phyloP scores from a whole-genome alignment of 2,329 filamentous ascomycete genomes.

The Sporothrix phasma region DNA sequence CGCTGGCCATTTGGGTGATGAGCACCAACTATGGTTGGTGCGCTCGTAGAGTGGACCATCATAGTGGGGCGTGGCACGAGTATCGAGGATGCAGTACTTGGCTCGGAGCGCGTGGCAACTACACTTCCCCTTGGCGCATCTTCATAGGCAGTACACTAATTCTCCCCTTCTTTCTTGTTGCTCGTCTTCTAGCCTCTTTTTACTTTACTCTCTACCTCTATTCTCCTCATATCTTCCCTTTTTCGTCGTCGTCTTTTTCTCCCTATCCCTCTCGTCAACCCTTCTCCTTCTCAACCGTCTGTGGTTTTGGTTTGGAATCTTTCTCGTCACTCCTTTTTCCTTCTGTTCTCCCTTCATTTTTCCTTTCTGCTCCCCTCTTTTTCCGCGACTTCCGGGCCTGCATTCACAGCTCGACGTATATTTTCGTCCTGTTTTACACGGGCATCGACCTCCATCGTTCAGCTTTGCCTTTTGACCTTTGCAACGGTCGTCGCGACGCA shows the following conservation, averaged over 20 bases:
- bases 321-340: constrained; percentile 36
- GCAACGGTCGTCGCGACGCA: background rate
- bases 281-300: constrained; percentile 16
- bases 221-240: constrained; percentile 13
- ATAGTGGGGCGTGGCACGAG: too few relatives aligned
- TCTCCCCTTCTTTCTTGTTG: too few relatives aligned
- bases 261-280: background rate
- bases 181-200: too few relatives aligned
- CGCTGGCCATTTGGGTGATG: too few relatives aligned
- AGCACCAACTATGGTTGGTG: too few relatives aligned
- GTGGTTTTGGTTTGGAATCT: constrained; percentile 25
- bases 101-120: too few relatives aligned
- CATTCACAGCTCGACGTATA: background rate
- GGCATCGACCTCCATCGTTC: background rate
- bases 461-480: background rate
- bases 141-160: too few relatives aligned
- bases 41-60: too few relatives aligned
- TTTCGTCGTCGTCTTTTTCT: constrained; percentile 17
- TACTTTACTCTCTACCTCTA: too few relatives aligned
- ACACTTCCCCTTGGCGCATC: too few relatives aligned
- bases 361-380: constrained; percentile 17
- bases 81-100: too few relatives aligned
- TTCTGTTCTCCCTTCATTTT: constrained; percentile 16
- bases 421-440: background rate
- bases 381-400: background rate